Evolutionary conservation across 2,329 filamentous ascomycete genomes (phyloP).

Genomic region (Lasiodiplodia sp.): DNA sequence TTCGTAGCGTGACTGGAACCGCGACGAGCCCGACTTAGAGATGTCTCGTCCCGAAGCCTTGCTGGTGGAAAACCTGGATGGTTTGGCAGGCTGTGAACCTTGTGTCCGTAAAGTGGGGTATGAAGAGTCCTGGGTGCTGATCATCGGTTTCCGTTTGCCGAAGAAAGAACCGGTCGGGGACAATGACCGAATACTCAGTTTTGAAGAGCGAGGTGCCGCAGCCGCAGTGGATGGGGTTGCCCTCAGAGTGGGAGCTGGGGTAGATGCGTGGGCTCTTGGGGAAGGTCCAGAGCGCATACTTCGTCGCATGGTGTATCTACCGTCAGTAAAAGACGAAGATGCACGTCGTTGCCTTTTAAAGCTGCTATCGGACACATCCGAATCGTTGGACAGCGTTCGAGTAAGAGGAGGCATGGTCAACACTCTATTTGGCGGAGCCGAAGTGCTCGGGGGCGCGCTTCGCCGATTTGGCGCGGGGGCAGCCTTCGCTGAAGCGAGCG

Average conservation of each 20-base stretch:
- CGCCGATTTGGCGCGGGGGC: conserved; percentile 38
- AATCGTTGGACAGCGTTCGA: conserved; percentile 46
- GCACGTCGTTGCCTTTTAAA: conserved; percentile 71
- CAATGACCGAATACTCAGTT: conserved; percentile 73
- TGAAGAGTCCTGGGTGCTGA: conserved; percentile 31
- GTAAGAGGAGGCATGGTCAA: conserved; percentile 41
- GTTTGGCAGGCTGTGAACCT: conserved; percentile 1
- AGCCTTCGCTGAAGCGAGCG: conserved; percentile 34
- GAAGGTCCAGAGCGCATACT: conserved; percentile 69
- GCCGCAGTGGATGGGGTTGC: conserved; percentile 34
- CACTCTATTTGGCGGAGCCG: conserved; percentile 31
- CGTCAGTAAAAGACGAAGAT: conserved; percentile 47
- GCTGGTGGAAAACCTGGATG: conserved; percentile 1
- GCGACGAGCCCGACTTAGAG: conserved; percentile 17
- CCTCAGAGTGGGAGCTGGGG: conserved; percentile 42
- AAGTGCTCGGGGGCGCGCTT: conserved; percentile 31
- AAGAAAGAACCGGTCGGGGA: conserved; percentile 70
- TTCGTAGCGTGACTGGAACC: conserved; percentile 63
- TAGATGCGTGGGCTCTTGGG: conserved; percentile 52
- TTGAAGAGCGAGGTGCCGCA: conserved; percentile 50
- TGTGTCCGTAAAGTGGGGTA: conserved; percentile 1
- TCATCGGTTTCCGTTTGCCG: conserved; percentile 33
- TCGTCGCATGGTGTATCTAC: conserved; percentile 68
- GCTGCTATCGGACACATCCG: conserved; percentile 68
- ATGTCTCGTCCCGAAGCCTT: background rate